Percentiles rank a stretch among this genome's conserved stretches.
phyloP scores from a whole-genome alignment of 2,329 filamentous ascomycete species.

The Penicillium palitans region DNA sequence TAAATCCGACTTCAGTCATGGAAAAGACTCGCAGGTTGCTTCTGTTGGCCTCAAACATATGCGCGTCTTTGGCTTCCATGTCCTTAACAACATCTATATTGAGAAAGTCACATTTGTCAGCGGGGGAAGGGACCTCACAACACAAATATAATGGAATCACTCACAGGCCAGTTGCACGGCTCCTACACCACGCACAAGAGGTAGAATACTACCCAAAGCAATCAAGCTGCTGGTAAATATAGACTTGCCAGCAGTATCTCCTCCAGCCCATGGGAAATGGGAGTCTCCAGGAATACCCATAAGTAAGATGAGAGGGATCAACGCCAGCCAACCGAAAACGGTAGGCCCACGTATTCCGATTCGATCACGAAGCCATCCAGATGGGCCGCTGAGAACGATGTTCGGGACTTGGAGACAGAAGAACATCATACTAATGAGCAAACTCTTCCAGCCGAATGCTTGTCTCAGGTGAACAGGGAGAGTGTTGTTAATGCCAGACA shows the following conservation, averaged over 20 bases:
- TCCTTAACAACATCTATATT: constrained; percentile 22
- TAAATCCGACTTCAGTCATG: constrained; percentile 25
- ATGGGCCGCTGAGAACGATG: constrained; percentile 58
- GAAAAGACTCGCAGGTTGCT: constrained; percentile 27
- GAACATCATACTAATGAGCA: constrained; percentile 58
- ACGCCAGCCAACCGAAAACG: constrained; percentile 22
- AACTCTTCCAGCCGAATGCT: constrained; percentile 57
- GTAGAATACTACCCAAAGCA: constrained; percentile 21
- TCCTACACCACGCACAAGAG: constrained; percentile 28
- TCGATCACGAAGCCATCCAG: constrained; percentile 49
- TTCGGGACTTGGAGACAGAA: constrained; percentile 58
- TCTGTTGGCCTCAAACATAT: constrained; percentile 29
- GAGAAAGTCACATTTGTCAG: not conserved
- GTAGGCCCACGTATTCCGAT: constrained; percentile 24
- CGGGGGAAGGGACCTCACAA: not conserved
- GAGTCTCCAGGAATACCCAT: constrained; percentile 29
- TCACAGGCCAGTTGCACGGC: constrained; percentile 30
- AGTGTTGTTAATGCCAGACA: constrained; percentile 57
- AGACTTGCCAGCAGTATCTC: constrained; percentile 20
- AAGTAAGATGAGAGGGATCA: constrained; percentile 24
- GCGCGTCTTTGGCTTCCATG: constrained; percentile 20
- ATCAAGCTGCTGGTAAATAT: constrained; percentile 24
- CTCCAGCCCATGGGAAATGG: constrained; percentile 26
- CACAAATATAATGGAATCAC: not conserved
- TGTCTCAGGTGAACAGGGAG: constrained; percentile 56